phyloP scores from a whole-genome alignment of 768 basidiomycete genomes.

The Cystofilobasidium macerans region DNA sequence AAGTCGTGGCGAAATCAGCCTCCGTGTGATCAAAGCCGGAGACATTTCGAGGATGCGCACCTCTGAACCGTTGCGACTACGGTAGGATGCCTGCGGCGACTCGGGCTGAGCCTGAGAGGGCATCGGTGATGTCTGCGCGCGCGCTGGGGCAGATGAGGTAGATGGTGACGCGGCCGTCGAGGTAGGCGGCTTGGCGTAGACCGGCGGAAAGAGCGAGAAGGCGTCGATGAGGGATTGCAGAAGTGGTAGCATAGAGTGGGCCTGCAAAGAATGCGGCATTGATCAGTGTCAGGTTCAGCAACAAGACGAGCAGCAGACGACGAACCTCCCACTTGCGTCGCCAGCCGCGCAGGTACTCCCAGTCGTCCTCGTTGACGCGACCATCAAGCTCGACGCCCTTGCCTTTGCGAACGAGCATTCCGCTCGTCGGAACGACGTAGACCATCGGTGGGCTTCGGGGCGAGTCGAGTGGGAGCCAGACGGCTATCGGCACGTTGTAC shows the following conservation, averaged over 20 bases:
- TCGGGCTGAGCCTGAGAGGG: not conserved
- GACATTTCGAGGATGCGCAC: not conserved
- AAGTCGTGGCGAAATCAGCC: not conserved
- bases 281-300: not conserved
- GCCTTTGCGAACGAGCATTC: slow-evolving; percentile 76
- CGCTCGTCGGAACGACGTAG: slow-evolving; percentile 82
- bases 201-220: slow-evolving; percentile 76
- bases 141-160: slow-evolving; percentile 6
- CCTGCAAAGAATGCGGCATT: slow-evolving; percentile 42
- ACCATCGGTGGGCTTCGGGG: slow-evolving; percentile 69
- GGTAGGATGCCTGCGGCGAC: not conserved
- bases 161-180: slow-evolving; percentile 25
- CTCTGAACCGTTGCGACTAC: not conserved
- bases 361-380: slow-evolving; percentile 43
- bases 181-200: slow-evolving; percentile 74
- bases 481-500: slow-evolving; percentile 86
- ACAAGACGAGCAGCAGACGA: not conserved
- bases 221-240: slow-evolving; percentile 65
- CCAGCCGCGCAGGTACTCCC: slow-evolving; percentile 69
- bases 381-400: slow-evolving; percentile 71
- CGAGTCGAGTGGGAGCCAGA: slow-evolving; percentile 80
- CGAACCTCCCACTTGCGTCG: slow-evolving; percentile 69
- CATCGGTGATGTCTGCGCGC: slow-evolving; percentile 28
- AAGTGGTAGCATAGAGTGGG: slow-evolving; percentile 61
- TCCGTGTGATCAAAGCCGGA: not conserved